These are phyloP conservation scores for Cucurbita argyrosperma DNA, from an alignment of 306 rosid genomes.

Conservation along the genomic window DNA sequence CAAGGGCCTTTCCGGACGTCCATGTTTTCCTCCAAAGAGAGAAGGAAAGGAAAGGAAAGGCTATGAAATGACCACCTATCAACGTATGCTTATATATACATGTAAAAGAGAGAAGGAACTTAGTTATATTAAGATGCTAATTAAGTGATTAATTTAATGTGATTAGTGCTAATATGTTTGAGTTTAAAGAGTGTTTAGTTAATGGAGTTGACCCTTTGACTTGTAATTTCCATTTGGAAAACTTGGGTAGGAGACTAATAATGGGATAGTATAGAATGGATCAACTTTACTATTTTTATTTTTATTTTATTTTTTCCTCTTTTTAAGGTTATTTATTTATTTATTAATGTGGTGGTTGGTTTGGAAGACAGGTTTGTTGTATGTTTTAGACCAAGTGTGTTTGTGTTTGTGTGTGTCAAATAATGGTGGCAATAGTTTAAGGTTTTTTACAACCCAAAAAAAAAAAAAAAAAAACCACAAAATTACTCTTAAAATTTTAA, in stretches of 20 bases:
- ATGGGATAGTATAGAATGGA: not conserved
- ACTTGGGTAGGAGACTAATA: not conserved
- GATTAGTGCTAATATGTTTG: not conserved
- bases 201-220: slow-evolving; percentile 2
- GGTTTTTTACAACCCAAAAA: too few relatives aligned
- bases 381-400: not conserved
- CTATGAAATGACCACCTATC: not conserved
- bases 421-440: too few relatives aligned
- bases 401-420: too few relatives aligned
- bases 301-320: not conserved
- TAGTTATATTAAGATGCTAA: not conserved
- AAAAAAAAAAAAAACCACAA: too few relatives aligned
- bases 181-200: not conserved
- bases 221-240: not conserved
- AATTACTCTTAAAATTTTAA: too few relatives aligned
- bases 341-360: not conserved
- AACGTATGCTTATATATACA: not conserved
- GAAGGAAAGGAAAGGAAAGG: not conserved
- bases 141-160: not conserved
- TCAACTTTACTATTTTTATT: not conserved
- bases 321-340: not conserved
- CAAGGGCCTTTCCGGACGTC: slow-evolving; percentile 29
- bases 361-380: not conserved
- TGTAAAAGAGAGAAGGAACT: too few relatives aligned
- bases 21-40: not conserved